Percentiles rank a stretch among this genome's conserved stretches.
Conservation (phyloP, 306 rosid species). For the Heteromeles arbutifolia region DNA sequence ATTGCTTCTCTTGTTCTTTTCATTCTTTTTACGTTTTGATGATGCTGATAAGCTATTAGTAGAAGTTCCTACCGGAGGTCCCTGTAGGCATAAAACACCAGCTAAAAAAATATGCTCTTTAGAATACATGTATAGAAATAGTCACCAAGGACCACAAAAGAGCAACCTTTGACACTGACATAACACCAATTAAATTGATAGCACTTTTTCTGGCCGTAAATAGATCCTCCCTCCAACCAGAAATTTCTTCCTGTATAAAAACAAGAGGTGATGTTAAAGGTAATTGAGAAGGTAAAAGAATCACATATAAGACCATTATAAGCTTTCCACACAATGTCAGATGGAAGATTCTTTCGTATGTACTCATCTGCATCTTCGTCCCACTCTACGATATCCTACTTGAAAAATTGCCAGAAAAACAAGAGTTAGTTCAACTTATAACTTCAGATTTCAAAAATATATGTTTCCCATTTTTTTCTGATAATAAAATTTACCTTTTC, state of each 20-base stretch:
- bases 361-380: slow-evolving; percentile 92
- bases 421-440: slow-evolving; percentile 10
- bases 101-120: slow-evolving; percentile 14
- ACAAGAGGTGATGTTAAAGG: slow-evolving; percentile 9
- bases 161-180: slow-evolving; percentile 75
- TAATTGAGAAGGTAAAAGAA: slow-evolving; percentile 3
- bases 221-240: slow-evolving; percentile 88
- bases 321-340: slow-evolving; percentile 64
- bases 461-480: neutral
- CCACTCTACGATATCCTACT: slow-evolving; percentile 77
- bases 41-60: slow-evolving; percentile 37
- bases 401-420: slow-evolving; percentile 19
- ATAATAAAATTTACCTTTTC: slow-evolving; percentile 53
- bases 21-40: slow-evolving; percentile 75
- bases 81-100: slow-evolving; percentile 41
- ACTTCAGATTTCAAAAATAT: neutral
- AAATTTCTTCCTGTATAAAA: slow-evolving; percentile 59
- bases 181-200: slow-evolving; percentile 72
- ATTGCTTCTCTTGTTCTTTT: slow-evolving; percentile 47
- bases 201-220: slow-evolving; percentile 93
- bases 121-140: slow-evolving; percentile 10
- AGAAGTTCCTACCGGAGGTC: slow-evolving; percentile 50
- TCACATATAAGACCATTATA: slow-evolving; percentile 7
- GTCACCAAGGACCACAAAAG: neutral
- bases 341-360: slow-evolving; percentile 80